phyloP scores from a whole-genome alignment of 2,329 filamentous ascomycete genomes.

The Exophiala xenobiotica region DNA sequence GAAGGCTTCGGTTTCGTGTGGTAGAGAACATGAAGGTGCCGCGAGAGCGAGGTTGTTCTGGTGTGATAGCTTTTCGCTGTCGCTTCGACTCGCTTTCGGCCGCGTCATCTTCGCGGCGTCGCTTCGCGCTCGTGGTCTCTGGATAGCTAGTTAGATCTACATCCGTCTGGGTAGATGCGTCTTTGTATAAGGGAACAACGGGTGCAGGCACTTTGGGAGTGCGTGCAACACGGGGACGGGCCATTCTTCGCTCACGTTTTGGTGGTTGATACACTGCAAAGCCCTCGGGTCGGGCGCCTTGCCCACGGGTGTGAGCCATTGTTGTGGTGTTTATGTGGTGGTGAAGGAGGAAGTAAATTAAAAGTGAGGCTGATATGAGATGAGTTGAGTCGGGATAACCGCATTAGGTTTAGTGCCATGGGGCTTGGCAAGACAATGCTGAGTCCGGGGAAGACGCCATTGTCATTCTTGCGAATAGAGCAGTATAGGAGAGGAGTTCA shows the following conservation, averaged over 20 bases:
- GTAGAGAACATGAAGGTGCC: constrained; percentile 20
- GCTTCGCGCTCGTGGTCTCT: constrained; percentile 15
- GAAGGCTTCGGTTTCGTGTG: constrained; percentile 21
- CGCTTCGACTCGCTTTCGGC: constrained; percentile 16
- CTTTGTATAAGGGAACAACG: constrained; percentile 1
- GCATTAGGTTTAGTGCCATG: no score
- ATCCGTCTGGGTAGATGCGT: constrained; percentile 18
- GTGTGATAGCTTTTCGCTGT: constrained; percentile 12
- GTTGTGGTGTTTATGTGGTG: neutral
- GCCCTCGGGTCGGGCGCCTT: constrained; percentile 25
- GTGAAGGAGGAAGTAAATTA: neutral
- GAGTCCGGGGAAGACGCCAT: no score
- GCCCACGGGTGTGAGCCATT: constrained; percentile 25
- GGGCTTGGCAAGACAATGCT: no score
- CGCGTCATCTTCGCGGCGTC: constrained; percentile 17
- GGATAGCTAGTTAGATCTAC: constrained; percentile 16
- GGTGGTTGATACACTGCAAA: constrained; percentile 16
- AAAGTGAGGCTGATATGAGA: no score
- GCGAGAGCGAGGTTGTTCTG: constrained; percentile 7
- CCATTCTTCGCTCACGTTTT: constrained; percentile 24
- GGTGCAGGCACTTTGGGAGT: neutral
- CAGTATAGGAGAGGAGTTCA: no score
- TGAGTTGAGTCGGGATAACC: no score
- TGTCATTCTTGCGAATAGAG: no score
- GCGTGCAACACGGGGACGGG: constrained; percentile 1